Conservation (phyloP, 177 flowering plant genomes). For the Telopea speciosissima region DNA sequence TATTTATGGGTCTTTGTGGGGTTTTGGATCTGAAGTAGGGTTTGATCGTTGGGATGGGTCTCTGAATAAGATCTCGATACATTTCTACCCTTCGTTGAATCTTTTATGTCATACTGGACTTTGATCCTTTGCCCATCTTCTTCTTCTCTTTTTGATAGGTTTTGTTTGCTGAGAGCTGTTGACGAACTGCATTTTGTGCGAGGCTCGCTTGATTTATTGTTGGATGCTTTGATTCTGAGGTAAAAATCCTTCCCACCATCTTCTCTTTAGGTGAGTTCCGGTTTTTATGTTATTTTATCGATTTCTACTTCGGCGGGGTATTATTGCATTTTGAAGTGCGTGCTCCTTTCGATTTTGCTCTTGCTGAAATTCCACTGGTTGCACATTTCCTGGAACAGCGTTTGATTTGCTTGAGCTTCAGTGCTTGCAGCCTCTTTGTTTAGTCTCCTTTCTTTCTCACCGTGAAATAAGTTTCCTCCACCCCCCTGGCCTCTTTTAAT, state of each 20-base stretch:
- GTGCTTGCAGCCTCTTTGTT: slow-evolving; percentile 6
- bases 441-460: neutral
- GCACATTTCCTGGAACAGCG: neutral
- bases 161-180: neutral
- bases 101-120: slow-evolving; percentile 17
- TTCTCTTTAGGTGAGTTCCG: slow-evolving; percentile 2
- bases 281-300: neutral
- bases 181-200: slow-evolving; percentile 15
- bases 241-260: neutral
- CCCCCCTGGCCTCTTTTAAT: neutral
- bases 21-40: slow-evolving; percentile 29
- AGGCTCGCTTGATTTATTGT: slow-evolving; percentile 7
- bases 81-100: slow-evolving; percentile 12
- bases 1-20: slow-evolving; percentile 32
- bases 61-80: slow-evolving; percentile 34
- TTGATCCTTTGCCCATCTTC: slow-evolving; percentile 8
- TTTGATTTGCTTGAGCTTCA: neutral
- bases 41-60: slow-evolving; percentile 29
- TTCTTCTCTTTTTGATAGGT: slow-evolving; percentile 5
- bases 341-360: no score
- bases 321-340: no score
- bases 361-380: no score
- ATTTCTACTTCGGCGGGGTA: neutral
- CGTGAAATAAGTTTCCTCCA: neutral
- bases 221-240: slow-evolving; percentile 3